Evolutionary conservation across 2,329 filamentous ascomycete genomes (phyloP).

Genomic region (Bisporella sp.): DNA sequence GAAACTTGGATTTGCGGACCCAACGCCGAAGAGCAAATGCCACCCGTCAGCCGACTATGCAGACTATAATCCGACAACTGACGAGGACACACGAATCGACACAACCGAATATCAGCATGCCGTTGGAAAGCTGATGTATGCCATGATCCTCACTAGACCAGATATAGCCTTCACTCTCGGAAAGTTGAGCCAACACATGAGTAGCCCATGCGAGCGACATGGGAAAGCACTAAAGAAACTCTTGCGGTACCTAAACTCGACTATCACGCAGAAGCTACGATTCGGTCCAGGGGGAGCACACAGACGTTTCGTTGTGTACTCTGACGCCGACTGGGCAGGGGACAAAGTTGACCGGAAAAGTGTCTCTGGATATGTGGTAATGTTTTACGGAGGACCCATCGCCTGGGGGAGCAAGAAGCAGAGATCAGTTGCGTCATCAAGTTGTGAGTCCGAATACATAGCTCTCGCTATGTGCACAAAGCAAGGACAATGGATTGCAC

Average conservation of each 20-base stretch:
- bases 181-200: background rate
- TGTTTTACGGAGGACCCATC: conserved; percentile 5
- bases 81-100: conserved; percentile 1
- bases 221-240: background rate
- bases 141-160: conserved; percentile 1
- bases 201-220: background rate
- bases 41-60: background rate
- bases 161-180: conserved; percentile 1
- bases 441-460: conserved; percentile 13
- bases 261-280: background rate
- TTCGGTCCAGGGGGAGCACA: background rate
- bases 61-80: background rate
- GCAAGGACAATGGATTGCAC: conserved; percentile 3
- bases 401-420: conserved; percentile 11
- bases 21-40: background rate
- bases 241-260: background rate
- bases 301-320: background rate
- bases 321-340: background rate
- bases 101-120: conserved; percentile 1
- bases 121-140: conserved; percentile 3
- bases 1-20: background rate
- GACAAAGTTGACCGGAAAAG: conserved; percentile 1
- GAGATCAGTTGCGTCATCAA: conserved; percentile 7
- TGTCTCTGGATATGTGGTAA: conserved; percentile 5
- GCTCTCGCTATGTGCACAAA: conserved; percentile 4